These are phyloP conservation scores for Prunella vulgaris DNA, from an alignment of 257 asterid species.

Conservation along the genomic window DNA sequence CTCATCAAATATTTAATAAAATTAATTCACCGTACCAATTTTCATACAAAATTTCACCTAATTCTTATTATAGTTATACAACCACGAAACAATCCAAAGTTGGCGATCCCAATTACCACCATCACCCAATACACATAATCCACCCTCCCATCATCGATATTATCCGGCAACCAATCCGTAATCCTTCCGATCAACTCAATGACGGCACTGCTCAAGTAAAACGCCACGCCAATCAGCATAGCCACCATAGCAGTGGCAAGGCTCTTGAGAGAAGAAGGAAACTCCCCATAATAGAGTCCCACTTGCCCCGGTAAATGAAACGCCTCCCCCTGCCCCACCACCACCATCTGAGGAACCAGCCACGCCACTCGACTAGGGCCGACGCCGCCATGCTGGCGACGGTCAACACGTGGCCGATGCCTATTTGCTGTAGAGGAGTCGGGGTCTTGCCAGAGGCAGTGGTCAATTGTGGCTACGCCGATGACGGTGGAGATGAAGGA, in stretches of 20 bases:
- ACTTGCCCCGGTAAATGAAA: constrained; percentile 48
- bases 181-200: constrained; percentile 18
- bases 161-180: constrained; percentile 32
- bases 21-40: too few species aligned
- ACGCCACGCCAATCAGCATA: constrained; percentile 20
- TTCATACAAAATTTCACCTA: too few species aligned
- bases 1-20: too few species aligned
- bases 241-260: constrained; percentile 36
- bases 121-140: constrained; percentile 38
- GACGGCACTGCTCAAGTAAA: constrained; percentile 26
- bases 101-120: constrained; percentile 20
- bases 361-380: constrained; percentile 49
- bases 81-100: constrained; percentile 27
- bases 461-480: constrained; percentile 16
- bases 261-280: constrained; percentile 31
- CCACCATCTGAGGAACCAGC: constrained; percentile 43
- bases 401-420: constrained; percentile 40
- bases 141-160: constrained; percentile 31
- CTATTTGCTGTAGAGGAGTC: not conserved
- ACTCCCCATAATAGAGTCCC: constrained; percentile 32
- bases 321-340: constrained; percentile 49
- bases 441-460: not conserved
- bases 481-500: constrained; percentile 24
- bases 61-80: constrained; percentile 23
- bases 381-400: constrained; percentile 42